Conservation (phyloP, 441 rosid species). For the Pelargonium myrrhifolium region DNA sequence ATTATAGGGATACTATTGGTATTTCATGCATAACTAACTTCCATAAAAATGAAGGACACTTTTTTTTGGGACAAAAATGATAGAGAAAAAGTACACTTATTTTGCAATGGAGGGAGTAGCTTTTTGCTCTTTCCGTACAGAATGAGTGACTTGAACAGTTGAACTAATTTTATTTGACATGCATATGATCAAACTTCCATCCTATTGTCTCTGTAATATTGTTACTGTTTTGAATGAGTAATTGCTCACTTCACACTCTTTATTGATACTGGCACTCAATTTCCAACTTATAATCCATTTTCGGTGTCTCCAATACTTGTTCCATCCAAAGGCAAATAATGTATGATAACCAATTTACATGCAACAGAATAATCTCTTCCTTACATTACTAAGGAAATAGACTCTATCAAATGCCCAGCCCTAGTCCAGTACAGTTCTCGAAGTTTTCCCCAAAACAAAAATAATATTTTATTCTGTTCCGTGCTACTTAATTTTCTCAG, state of each 20-base stretch:
- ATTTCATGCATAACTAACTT: no score
- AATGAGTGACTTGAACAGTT: no score
- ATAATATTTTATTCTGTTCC: neutral
- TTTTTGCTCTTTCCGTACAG: no score
- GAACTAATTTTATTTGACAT: no score
- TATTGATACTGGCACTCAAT: no score
- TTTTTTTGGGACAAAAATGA: no score
- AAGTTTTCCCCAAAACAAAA: neutral
- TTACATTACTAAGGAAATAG: neutral
- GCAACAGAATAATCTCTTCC: neutral
- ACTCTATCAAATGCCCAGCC: neutral
- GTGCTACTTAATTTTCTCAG: constrained; percentile 3
- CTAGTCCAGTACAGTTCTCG: neutral
- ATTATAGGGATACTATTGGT: no score
- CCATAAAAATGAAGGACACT: no score
- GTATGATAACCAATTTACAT: neutral
- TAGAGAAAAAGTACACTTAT: no score
- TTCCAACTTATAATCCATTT: neutral
- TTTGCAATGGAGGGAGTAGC: no score
- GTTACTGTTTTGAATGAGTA: neutral
- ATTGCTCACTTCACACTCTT: neutral
- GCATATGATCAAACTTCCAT: no score
- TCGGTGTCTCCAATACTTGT: neutral
- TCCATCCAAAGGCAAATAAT: neutral
- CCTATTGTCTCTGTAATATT: neutral